Conservation (phyloP, 2,329 filamentous ascomycete genomes). For the Fusarium sp. region DNA sequence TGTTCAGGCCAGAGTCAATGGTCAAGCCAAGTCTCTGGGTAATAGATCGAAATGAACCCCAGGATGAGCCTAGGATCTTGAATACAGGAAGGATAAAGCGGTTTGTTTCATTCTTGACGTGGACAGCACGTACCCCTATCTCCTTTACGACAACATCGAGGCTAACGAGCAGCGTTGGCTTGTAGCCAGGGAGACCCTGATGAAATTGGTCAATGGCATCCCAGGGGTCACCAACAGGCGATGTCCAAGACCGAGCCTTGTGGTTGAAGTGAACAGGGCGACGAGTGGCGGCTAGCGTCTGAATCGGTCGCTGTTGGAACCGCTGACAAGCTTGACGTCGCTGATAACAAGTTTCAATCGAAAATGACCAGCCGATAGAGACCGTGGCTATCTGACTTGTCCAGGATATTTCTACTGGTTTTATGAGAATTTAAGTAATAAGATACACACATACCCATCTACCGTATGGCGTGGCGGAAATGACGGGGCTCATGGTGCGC, state of each 20-base stretch:
- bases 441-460: too few relatives aligned
- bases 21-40: conserved; percentile 60
- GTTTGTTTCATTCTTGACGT: conserved; percentile 79
- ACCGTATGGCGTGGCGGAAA: too few relatives aligned
- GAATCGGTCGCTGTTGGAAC: too few relatives aligned
- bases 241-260: conserved; percentile 34
- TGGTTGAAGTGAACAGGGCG: conserved; percentile 48
- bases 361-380: too few relatives aligned
- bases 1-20: conserved; percentile 58
- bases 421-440: too few relatives aligned
- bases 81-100: conserved; percentile 81
- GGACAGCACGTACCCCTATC: conserved; percentile 70
- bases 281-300: too few relatives aligned
- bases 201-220: conserved; percentile 65
- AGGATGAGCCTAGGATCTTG: conserved; percentile 85
- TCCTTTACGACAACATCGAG: conserved; percentile 69
- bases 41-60: conserved; percentile 76
- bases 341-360: too few relatives aligned
- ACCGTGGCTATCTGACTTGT: too few relatives aligned
- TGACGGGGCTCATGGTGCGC: too few relatives aligned
- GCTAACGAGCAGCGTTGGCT: conserved; percentile 65
- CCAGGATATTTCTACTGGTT: too few relatives aligned
- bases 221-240: conserved; percentile 7
- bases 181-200: conserved; percentile 68
- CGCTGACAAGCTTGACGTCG: too few relatives aligned